Conservation (phyloP, 768 basidiomycete species). For the Mycena kentingensis region DNA sequence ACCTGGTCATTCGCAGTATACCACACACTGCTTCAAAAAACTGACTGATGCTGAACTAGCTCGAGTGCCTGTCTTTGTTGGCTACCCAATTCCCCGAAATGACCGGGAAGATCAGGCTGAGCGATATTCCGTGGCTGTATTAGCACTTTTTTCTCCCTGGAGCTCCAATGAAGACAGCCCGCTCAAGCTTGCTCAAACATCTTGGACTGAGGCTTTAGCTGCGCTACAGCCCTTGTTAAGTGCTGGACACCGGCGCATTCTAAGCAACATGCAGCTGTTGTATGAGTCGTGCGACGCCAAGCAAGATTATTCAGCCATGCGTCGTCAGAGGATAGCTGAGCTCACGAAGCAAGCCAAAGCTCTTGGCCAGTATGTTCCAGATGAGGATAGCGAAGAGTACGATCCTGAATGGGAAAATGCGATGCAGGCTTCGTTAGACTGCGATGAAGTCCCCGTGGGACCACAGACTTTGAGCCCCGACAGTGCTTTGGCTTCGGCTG, state of each 20-base stretch:
- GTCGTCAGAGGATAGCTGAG: neutral
- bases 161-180: neutral
- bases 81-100: neutral
- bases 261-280: slow-evolving; percentile 8
- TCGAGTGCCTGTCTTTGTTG: neutral
- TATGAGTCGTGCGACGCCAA: slow-evolving; percentile 10
- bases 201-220: slow-evolving; percentile 1
- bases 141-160: slow-evolving; percentile 8
- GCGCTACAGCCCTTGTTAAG: neutral
- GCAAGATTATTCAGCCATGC: slow-evolving; percentile 7
- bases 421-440: slow-evolving; percentile 5
- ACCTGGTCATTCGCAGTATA: neutral
- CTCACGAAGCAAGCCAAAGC: neutral
- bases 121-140: neutral
- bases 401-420: slow-evolving; percentile 14
- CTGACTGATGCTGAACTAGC: neutral
- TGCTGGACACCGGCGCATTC: neutral
- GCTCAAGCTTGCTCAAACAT: neutral
- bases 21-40: neutral
- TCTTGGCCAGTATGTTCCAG: neutral
- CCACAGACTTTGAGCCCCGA: neutral
- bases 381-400: neutral
- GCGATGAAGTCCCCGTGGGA: neutral
- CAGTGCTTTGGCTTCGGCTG: neutral
- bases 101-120: neutral